Conservation (phyloP, 306 rosid species). For the Neltuma alba region DNA sequence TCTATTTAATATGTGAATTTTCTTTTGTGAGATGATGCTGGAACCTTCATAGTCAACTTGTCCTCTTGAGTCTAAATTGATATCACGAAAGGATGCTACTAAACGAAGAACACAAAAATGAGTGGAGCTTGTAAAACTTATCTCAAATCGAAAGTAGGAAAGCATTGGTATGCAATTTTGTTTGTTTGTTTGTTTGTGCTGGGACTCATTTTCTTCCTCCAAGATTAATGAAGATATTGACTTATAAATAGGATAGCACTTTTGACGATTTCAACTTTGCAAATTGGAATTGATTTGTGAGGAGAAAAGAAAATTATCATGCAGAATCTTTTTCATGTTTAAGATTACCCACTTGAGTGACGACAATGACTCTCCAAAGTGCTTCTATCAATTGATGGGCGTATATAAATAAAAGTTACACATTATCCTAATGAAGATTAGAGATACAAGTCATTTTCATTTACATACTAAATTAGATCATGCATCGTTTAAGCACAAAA, state of each 20-base stretch:
- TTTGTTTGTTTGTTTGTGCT: background rate
- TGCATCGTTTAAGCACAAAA: background rate
- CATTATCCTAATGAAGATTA: background rate
- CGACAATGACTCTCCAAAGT: background rate
- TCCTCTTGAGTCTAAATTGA: background rate
- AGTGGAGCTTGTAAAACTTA: background rate
- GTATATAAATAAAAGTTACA: too few relatives aligned
- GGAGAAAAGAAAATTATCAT: background rate
- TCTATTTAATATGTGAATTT: background rate
- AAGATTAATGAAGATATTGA: background rate
- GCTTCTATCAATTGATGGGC: background rate
- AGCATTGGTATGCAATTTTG: background rate
- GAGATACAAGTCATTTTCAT: background rate
- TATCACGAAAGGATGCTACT: background rate
- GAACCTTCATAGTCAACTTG: background rate
- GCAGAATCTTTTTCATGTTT: background rate
- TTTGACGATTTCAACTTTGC: background rate
- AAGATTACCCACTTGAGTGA: background rate
- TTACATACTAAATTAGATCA: background rate
- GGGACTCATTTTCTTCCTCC: background rate
- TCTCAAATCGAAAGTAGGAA: background rate
- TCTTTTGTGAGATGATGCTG: background rate
- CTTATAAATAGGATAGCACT: background rate
- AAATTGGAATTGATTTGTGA: conserved; percentile 1
- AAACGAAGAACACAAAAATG: background rate